Conservation (phyloP, 2,329 filamentous ascomycete genomes). For the Arthrobotrys pseudoclavata region DNA sequence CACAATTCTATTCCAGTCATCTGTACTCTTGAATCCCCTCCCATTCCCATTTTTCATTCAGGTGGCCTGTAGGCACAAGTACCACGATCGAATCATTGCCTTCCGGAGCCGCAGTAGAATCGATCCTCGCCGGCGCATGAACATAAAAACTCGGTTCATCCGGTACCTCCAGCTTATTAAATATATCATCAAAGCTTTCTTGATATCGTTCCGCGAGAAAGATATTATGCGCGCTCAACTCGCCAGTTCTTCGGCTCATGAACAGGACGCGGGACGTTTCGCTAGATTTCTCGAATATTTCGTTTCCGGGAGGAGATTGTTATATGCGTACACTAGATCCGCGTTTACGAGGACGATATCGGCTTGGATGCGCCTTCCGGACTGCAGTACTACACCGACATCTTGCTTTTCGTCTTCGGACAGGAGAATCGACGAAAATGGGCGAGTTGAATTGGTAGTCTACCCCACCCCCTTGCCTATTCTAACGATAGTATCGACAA, state of each 20-base stretch:
- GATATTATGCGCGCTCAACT: constrained; percentile 80
- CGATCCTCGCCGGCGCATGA: constrained; percentile 79
- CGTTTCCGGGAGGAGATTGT: constrained; percentile 74
- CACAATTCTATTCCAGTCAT: constrained; percentile 66
- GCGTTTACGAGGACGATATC: constrained; percentile 78
- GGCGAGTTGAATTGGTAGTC: constrained; percentile 74
- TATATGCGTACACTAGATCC: constrained; percentile 81
- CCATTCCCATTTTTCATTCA: constrained; percentile 66
- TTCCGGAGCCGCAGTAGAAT: constrained; percentile 76
- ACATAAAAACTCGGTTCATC: constrained; percentile 80
- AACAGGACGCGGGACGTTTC: constrained; percentile 48
- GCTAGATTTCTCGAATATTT: constrained; percentile 43
- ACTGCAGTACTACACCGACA: constrained; percentile 73
- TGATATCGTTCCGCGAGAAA: constrained; percentile 81
- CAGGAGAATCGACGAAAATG: constrained; percentile 72
- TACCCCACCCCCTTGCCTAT: constrained; percentile 75
- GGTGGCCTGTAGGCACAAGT: constrained; percentile 79
- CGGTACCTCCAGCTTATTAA: constrained; percentile 77
- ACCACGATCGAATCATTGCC: constrained; percentile 77
- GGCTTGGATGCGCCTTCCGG: constrained; percentile 73
- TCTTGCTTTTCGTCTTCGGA: constrained; percentile 70
- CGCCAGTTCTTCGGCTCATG: constrained; percentile 73
- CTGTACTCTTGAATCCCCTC: constrained; percentile 67
- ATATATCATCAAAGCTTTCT: constrained; percentile 81
- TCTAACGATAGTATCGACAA: constrained; percentile 75